Evolutionary conservation across 2,329 filamentous ascomycete genomes (phyloP), one percentile per base, ranked within the genome.

Genomic region (Nemania sp.): DNA sequence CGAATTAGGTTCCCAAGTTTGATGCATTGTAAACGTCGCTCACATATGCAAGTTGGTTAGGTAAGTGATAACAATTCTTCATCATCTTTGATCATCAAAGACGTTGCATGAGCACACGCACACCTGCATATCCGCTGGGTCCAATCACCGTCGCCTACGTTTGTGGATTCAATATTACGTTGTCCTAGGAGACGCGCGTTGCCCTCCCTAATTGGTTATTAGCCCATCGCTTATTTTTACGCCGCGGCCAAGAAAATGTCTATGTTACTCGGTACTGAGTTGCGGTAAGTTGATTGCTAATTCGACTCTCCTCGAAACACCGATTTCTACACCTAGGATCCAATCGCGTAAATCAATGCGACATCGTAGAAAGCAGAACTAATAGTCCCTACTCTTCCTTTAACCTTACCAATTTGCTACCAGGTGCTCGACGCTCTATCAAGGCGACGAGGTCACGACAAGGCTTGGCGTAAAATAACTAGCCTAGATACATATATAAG

Each of bases 171-270:
- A 13, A 43, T 43, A 43, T 13, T 18, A 13, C 18, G 29, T 20
- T 41, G 15, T n/a, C 18, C 15, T 45, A 29, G 38, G 26, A 26
- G 7, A 45, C 24, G 7, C 41, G 26, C 43, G 43, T 32, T 45
- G 38, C 54, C 38, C 4, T 29, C 45, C n/a, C 4, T 11, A 45
- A 47, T 38, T 22, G n/a, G 24, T 10, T 45, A 5, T 26, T 29
- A 7, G 15, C 54, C 38, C 29, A 57, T 57, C 54, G 54, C 54
- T 57, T 57, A 45, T 1, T 57, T 54, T 11, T 45, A 26, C 20
- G 38, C 38, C 18, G 38, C 54, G 43, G 54, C 38, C 38, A 57
- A 57, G 54, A 45, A 43, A 45, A 29, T 11, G 24, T 29, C 38
- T 45, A 8, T 38, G 24, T 5, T 45, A 13, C 18, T 45, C 24